Evolutionary conservation across 139 green algal genomes (phyloP).

Genomic region (Micractinium conductrix): DNA sequence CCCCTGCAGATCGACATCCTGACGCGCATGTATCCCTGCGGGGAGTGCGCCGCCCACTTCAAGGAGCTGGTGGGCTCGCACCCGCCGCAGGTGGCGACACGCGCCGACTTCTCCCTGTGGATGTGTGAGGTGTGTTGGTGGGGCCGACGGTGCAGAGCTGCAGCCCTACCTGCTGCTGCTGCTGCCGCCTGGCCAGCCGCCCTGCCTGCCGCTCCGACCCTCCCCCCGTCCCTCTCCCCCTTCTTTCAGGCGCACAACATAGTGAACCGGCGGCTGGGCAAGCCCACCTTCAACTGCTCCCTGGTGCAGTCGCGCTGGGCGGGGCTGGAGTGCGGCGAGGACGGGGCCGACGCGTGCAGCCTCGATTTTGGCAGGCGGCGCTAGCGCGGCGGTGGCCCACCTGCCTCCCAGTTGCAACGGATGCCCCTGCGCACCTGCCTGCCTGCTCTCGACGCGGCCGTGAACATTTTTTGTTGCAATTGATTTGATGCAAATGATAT

Average conservation of each 20-base stretch:
- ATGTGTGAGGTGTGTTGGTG: constrained; percentile 68
- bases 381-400: no score
- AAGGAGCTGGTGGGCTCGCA: constrained; percentile 61
- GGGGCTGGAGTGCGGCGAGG: constrained; percentile 69
- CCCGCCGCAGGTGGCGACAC: background rate
- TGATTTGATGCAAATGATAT: no score
- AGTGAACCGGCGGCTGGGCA: constrained; percentile 83
- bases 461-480: no score
- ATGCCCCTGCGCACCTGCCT: no score
- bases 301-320: constrained; percentile 76
- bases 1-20: constrained; percentile 66
- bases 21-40: constrained; percentile 93
- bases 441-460: no score
- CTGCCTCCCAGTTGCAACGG: no score
- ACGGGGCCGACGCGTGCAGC: constrained; percentile 35
- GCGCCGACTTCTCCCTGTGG: constrained; percentile 75
- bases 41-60: constrained; percentile 92
- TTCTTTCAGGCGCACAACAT: constrained; percentile 73
- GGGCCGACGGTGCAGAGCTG: no score
- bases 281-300: constrained; percentile 88
- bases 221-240: background rate
- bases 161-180: no score
- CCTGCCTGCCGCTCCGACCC: background rate
- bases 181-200: no score
- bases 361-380: constrained; percentile 14